Evolutionary conservation across 2,329 filamentous ascomycete species (phyloP), one percentile per base, ranked within the genome.

Genomic region (Plenodomus lindquistii): DNA sequence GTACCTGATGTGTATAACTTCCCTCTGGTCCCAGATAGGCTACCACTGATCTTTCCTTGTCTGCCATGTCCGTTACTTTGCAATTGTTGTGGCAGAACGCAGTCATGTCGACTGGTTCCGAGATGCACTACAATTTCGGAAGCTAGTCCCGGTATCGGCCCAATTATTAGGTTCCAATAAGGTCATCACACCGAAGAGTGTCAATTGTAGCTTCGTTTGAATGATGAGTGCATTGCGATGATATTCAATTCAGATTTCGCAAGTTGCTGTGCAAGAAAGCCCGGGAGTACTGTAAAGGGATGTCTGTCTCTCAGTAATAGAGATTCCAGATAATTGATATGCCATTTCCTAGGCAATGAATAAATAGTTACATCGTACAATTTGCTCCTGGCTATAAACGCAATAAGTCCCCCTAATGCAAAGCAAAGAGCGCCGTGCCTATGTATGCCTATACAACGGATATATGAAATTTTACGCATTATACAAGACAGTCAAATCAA

Each of bases 1-100:
- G 51, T 64, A 87, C 85, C 79, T 88, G 85, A 68, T 89, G 85
- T 21, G 85, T 87, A 66, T 87, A 88, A 27, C 85, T 87, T 19
- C 83, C 83, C 58, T 77, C 70, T 3, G 85, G 85, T 7, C 85
- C 85, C 22, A 89, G 70, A 63, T 83, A 89, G 36, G 83, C 80
- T 20, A 84, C 71, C 19, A 67, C 64, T 17, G 52, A 54, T 40
- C 56, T 65, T 18, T 57, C 42, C 11, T 48, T 37, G 4, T 47
- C 48, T 17, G 44, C 38, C 59, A 62, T 64, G 10, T 37, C 48
- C 22, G 10, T 24, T 5, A 6, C 5, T 31, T 15, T 31, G 27
- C 11, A 7, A 31, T 31, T 31, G 27, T 31, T 15, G 22, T 24
- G 22, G 34, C 15, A 5, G 34, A 36, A 6, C 6, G 34, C 22